Conservation (phyloP, 257 asterid genomes). For the Plantago ovata region DNA sequence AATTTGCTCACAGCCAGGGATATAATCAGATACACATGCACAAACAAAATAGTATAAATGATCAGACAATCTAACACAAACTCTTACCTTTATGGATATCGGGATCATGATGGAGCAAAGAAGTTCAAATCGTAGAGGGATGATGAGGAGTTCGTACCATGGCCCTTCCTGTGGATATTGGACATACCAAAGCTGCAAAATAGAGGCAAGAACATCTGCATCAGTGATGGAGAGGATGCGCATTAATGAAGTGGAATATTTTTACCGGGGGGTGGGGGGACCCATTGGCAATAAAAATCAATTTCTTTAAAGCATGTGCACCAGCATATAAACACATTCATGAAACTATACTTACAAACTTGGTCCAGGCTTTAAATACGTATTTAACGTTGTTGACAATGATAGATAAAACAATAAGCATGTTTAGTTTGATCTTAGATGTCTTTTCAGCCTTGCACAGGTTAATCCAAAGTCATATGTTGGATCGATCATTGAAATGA, state of each 20-base stretch:
- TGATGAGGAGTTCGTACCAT: constrained; percentile 94
- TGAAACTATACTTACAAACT: not conserved
- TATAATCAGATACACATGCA: not conserved
- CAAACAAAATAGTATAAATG: constrained; percentile 12
- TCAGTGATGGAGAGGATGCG: constrained; percentile 15
- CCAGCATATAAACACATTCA: not conserved
- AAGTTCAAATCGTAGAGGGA: constrained; percentile 98
- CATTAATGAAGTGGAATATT: not conserved
- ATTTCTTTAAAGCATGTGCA: not conserved
- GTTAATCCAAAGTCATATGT: too few species aligned
- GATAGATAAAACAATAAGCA: too few species aligned
- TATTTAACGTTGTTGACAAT: too few species aligned
- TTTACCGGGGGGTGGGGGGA: too few species aligned
- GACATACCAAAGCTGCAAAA: constrained; percentile 92
- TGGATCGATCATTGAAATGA: too few species aligned
- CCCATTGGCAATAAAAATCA: not conserved
- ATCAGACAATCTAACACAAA: constrained; percentile 15
- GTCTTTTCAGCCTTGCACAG: too few species aligned
- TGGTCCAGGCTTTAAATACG: too few species aligned
- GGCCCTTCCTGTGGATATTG: constrained; percentile 92
- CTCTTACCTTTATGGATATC: constrained; percentile 89
- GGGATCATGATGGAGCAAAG: constrained; percentile 99
- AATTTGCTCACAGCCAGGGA: not conserved
- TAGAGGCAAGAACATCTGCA: constrained; percentile 21
- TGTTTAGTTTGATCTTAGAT: too few species aligned